Base-by-base conservation (phyloP, 306 rosid genomes). In the Begonia peltatifolia region DNA sequence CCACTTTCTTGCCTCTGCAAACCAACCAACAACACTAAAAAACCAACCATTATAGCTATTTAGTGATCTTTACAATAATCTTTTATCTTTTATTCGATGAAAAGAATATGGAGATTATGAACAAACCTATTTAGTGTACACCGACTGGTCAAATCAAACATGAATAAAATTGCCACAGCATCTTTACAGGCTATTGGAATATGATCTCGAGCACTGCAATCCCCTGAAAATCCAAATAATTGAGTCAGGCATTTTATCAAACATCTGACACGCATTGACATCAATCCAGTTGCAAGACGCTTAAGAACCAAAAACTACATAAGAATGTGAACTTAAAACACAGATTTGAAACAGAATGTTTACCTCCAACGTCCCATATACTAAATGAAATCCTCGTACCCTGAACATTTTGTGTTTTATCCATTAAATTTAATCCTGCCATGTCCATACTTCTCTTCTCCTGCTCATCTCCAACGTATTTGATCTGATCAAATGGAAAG, bases 121-220 rank as follows among this genome's bases (percentile, higher is more conserved):
- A 10, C 49, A 11, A 17, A 84, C 99, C 79, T 80, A 47, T 83
- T 80, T 5, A 90, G 78, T 22, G 99, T 86, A 65, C 75, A 74
- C 12, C 99, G 90, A 64, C 95, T 86, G 3, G 95, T 86, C 42
- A 90, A 95, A 73, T 90, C 99, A 23, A 90, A 90, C 95, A 86
- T 83, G 66, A 86, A 76, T 66, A 90, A 74, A 75, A 90, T 77
- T 11, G 99, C 99, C 10, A 83, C 99, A 3, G 99, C 82, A 68
- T 90, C 94, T 86, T 86, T 90, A 59, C 99, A 90, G 55, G 99
- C 99, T 15, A 86, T 65, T 12, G 99, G 93, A 65, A 90, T 77
- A 65, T 90, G 93, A 76, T 69, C 76, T 9, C 60, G 53, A 6
- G 99, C 83, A 17, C 55, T 66, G 48, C 44, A 69, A 42, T 90